Percentiles rank a stretch among this genome's conserved stretches.
phyloP scores from a whole-genome alignment of 257 asterid genomes.

The Solanum bulbocastanum region DNA sequence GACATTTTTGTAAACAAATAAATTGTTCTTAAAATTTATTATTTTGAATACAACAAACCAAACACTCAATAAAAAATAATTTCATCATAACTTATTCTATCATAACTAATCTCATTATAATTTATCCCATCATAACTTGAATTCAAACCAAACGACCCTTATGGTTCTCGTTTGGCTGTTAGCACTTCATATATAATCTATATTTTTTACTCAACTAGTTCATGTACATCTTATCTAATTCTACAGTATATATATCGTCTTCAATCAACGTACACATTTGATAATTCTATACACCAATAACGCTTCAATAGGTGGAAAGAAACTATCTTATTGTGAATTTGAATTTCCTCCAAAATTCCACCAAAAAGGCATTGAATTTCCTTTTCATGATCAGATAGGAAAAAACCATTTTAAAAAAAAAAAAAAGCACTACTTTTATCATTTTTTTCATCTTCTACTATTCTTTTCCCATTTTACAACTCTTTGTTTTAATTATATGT shows the following conservation, averaged over 20 bases:
- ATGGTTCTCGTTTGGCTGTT: background rate
- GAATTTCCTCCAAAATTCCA: background rate
- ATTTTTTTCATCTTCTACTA: background rate
- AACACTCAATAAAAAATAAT: too few species aligned
- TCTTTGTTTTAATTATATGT: background rate
- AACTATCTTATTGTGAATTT: background rate
- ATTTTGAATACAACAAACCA: too few species aligned
- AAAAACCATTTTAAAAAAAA: background rate
- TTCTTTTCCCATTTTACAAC: background rate
- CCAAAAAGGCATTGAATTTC: background rate
- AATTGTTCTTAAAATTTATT: too few species aligned
- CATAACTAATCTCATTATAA: too few species aligned
- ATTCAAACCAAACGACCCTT: too few species aligned
- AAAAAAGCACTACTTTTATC: background rate
- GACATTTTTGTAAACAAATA: too few species aligned
- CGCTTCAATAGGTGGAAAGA: background rate
- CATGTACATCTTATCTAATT: background rate
- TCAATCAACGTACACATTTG: background rate
- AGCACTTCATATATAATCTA: background rate
- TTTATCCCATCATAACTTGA: too few species aligned
- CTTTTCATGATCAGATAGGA: background rate
- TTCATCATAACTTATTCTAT: too few species aligned
- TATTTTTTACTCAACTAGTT: background rate
- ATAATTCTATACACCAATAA: background rate
- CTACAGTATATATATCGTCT: background rate